phyloP scores from a whole-genome alignment of 1,284 basidiomycete genomes.

The Mycosarcoma maydis region DNA sequence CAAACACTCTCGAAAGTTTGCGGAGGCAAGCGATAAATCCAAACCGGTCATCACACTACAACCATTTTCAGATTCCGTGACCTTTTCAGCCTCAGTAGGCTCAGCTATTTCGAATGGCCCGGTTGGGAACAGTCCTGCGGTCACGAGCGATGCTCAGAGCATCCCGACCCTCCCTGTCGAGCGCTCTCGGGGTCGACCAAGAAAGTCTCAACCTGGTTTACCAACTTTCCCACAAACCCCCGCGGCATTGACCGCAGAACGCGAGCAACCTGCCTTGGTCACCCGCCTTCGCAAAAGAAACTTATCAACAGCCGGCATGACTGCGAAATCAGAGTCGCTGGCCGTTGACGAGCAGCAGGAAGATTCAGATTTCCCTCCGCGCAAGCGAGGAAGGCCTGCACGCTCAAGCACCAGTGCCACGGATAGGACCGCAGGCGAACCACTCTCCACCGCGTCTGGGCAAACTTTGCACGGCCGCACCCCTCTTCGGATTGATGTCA shows the following conservation, averaged over 20 bases:
- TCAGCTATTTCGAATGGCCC: neutral
- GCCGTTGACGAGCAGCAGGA: neutral
- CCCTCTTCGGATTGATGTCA: conserved; percentile 1
- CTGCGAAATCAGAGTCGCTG: neutral
- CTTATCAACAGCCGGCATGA: neutral
- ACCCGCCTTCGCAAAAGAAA: conserved; percentile 20
- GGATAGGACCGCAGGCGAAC: neutral
- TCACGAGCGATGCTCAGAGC: neutral
- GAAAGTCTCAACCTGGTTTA: neutral
- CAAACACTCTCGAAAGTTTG: conserved; percentile 8
- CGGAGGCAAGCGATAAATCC: too few relatives aligned
- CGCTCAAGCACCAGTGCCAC: neutral
- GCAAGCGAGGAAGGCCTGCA: conserved; percentile 23
- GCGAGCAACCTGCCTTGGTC: neutral
- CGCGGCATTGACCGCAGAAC: neutral
- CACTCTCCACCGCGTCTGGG: neutral
- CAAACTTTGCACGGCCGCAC: neutral
- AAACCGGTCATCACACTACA: too few relatives aligned
- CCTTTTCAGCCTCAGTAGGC: neutral
- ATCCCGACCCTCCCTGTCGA: conserved; percentile 9
- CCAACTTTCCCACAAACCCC: neutral
- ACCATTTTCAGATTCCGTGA: too few relatives aligned
- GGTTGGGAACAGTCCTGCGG: neutral
- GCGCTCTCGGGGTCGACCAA: conserved; percentile 24
- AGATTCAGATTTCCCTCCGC: conserved; percentile 1